Percentiles rank a stretch among this genome's conserved stretches.
These are phyloP conservation scores for Suillus subalutaceus DNA, from an alignment of 768 basidiomycete genomes.

Conservation along the genomic window DNA sequence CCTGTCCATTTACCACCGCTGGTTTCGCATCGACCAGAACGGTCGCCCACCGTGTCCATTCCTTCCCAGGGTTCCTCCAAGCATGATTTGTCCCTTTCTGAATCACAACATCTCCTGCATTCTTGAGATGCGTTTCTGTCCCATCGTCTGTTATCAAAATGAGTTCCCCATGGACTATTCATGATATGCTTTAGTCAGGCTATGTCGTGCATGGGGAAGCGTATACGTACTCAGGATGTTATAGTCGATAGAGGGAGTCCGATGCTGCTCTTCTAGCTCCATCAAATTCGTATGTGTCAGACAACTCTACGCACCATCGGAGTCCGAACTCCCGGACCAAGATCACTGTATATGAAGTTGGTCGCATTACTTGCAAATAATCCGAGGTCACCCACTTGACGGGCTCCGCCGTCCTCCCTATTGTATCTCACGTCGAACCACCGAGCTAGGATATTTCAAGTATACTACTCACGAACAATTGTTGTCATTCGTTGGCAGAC, in stretches of 20 bases:
- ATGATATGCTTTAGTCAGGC: not conserved
- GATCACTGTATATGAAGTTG: slow-evolving; percentile 54
- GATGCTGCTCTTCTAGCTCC: slow-evolving; percentile 15
- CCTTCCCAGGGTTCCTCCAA: slow-evolving; percentile 56
- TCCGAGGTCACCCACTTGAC: slow-evolving; percentile 45
- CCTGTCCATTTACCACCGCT: slow-evolving; percentile 47
- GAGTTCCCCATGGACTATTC: slow-evolving; percentile 55
- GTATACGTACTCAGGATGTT: slow-evolving; percentile 55
- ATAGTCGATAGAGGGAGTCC: slow-evolving; percentile 62
- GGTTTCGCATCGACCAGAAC: slow-evolving; percentile 59
- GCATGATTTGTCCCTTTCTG: slow-evolving; percentile 63
- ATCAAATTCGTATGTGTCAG: slow-evolving; percentile 3
- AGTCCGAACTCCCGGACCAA: slow-evolving; percentile 52
- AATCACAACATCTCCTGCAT: slow-evolving; percentile 58
- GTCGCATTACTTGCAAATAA: slow-evolving; percentile 47
- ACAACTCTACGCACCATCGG: slow-evolving; percentile 45
- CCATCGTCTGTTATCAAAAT: slow-evolving; percentile 61
- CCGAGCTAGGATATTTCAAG: not conserved
- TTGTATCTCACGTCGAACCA: not conserved
- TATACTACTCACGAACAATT: slow-evolving; percentile 43
- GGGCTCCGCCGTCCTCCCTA: slow-evolving; percentile 55
- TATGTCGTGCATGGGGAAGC: not conserved
- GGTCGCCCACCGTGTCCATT: slow-evolving; percentile 55
- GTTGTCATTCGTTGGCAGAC: slow-evolving; percentile 57
- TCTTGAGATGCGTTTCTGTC: slow-evolving; percentile 51